Conservation (phyloP, 2,329 filamentous ascomycete genomes). For the Colletotrichum sp. region DNA sequence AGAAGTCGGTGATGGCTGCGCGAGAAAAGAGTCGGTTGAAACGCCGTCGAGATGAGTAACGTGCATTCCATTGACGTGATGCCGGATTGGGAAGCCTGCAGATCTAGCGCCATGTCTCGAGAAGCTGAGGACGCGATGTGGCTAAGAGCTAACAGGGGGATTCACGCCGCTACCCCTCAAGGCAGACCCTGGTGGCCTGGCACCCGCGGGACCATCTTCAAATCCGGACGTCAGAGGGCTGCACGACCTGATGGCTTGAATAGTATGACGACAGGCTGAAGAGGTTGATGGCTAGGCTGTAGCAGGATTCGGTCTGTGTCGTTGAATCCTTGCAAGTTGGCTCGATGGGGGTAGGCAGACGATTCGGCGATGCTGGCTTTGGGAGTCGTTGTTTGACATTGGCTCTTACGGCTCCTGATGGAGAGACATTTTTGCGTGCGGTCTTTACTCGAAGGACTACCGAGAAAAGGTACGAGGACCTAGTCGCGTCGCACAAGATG, state of each 20-base stretch:
- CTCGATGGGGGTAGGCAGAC: background rate
- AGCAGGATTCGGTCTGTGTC: background rate
- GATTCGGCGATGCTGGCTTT: background rate
- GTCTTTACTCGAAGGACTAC: background rate
- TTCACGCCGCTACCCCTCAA: constrained; percentile 9
- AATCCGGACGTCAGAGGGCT: constrained; percentile 8
- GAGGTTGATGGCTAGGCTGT: background rate
- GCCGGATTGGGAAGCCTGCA: constrained; percentile 15
- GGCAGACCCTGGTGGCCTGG: background rate
- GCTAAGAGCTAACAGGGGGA: constrained; percentile 6
- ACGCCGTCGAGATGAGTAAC: constrained; percentile 8
- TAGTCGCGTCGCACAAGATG: background rate
- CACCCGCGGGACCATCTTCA: background rate
- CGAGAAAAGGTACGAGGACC: background rate
- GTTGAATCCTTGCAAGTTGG: background rate
- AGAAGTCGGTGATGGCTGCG: constrained; percentile 1
- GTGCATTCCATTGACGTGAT: constrained; percentile 14
- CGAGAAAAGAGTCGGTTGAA: constrained; percentile 1
- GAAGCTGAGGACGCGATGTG: background rate
- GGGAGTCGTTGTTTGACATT: background rate
- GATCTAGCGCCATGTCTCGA: background rate
- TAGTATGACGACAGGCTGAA: constrained; percentile 1
- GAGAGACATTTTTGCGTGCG: background rate
- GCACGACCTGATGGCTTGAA: background rate
- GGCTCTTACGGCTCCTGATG: background rate